These are phyloP conservation scores for Nevesoporus exiguus DNA, from an alignment of 768 basidiomycete species.

Conservation along the genomic window DNA sequence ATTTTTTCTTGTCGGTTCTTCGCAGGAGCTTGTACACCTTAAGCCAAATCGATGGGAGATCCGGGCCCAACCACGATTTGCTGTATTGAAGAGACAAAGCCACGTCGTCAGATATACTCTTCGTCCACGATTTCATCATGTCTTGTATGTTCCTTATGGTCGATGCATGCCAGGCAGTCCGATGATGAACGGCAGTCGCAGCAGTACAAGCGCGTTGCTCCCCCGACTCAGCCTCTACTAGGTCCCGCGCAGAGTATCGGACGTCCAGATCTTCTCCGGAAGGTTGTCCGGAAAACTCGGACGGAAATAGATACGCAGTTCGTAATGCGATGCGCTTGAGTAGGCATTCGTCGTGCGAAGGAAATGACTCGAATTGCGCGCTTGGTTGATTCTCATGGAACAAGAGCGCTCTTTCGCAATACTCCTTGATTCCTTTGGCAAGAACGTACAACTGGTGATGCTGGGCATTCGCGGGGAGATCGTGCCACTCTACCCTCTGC, in stretches of 20 bases:
- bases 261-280: background rate
- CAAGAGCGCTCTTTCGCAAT: conserved; percentile 15
- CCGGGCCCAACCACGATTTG: conserved; percentile 26
- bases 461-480: conserved; percentile 26
- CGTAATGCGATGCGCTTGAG: conserved; percentile 19
- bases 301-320: conserved; percentile 11
- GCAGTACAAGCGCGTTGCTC: conserved; percentile 20
- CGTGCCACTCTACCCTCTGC: conserved; percentile 37
- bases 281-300: conserved; percentile 4
- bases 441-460: conserved; percentile 27
- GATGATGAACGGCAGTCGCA: conserved; percentile 2
- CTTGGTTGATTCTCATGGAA: conserved; percentile 4
- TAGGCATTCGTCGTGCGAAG: conserved; percentile 7
- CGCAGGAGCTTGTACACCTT: conserved; percentile 29
- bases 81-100: conserved; percentile 23
- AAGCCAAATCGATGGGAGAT: conserved; percentile 26
- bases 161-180: background rate
- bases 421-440: conserved; percentile 30
- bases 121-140: conserved; percentile 10
- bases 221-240: background rate
- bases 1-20: conserved; percentile 2
- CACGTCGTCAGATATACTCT: background rate
- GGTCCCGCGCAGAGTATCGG: conserved; percentile 12
- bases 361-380: conserved; percentile 4
- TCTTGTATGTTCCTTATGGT: background rate